Evolutionary conservation across 2,329 filamentous ascomycete genomes (phyloP).

Genomic region (Clonostachys chloroleuca): DNA sequence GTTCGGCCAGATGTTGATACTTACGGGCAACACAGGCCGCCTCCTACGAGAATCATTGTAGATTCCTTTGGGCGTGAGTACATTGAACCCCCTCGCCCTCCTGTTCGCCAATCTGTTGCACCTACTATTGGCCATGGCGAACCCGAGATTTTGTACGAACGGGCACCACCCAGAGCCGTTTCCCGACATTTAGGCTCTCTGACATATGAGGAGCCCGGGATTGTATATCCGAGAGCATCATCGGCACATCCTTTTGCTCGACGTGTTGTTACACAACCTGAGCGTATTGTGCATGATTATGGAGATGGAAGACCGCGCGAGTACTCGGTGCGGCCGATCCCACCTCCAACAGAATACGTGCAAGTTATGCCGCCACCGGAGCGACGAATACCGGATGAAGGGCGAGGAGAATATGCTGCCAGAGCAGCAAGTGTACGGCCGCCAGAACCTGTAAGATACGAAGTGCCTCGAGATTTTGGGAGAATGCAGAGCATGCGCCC

Average conservation of each 20-base stretch:
- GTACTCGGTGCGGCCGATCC: constrained; percentile 46
- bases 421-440: constrained; percentile 57
- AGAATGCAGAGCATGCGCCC: constrained; percentile 38
- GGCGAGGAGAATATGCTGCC: constrained; percentile 39
- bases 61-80: constrained; percentile 84
- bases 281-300: constrained; percentile 46
- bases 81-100: constrained; percentile 44
- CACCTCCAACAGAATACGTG: constrained; percentile 37
- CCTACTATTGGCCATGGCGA: constrained; percentile 40
- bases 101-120: constrained; percentile 48
- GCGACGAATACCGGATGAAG: constrained; percentile 16
- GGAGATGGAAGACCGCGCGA: constrained; percentile 54
- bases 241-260: constrained; percentile 45
- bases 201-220: constrained; percentile 42
- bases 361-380: constrained; percentile 37
- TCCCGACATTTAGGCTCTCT: constrained; percentile 43
- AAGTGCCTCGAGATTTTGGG: constrained; percentile 33
- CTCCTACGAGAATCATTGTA: constrained; percentile 66
- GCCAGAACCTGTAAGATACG: constrained; percentile 35
- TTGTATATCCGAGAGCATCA: constrained; percentile 45
- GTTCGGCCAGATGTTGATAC: constrained; percentile 44
- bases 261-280: constrained; percentile 59
- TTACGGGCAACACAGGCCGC: constrained; percentile 43
- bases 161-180: constrained; percentile 45
- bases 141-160: constrained; percentile 62